A percentile compares a stretch with the other conserved stretches of the same genome.
These are phyloP conservation scores for Cyberlindnera maritima DNA, from an alignment of 805 yeast genomes.

Conservation along the genomic window DNA sequence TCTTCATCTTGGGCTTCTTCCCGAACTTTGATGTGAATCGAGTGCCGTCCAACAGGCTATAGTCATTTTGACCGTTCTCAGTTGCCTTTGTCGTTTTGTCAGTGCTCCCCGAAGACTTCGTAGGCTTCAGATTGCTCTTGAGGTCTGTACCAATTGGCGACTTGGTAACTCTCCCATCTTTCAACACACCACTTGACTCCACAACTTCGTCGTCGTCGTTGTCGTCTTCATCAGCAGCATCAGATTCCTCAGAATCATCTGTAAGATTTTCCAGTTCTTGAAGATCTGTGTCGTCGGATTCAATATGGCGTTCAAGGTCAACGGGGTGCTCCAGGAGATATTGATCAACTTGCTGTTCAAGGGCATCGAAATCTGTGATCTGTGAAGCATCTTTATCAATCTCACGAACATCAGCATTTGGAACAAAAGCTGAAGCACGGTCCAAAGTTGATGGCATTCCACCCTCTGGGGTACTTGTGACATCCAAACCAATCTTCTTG, in stretches of 20 bases:
- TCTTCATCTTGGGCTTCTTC: not conserved
- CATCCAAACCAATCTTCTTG: conserved; percentile 13
- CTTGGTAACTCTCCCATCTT: conserved; percentile 3
- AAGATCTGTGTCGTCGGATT: not conserved
- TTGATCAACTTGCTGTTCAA: conserved; percentile 4
- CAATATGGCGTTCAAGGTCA: conserved; percentile 2
- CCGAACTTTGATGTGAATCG: conserved; percentile 1
- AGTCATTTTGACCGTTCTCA: not conserved
- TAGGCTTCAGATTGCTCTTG: not conserved
- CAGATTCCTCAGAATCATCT: not conserved
- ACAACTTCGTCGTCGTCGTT: not conserved
- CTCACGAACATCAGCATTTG: not conserved
- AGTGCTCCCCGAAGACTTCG: not conserved
- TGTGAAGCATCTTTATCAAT: not conserved
- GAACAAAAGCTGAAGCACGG: not conserved
- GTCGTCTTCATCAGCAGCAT: too few relatives aligned
- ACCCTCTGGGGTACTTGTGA: conserved; percentile 2
- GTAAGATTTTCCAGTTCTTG: too few relatives aligned
- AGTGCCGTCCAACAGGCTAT: not conserved
- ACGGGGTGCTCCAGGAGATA: conserved; percentile 8
- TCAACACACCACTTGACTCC: conserved; percentile 4
- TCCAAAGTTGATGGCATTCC: not conserved
- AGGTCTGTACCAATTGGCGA: not conserved
- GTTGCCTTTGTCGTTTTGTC: not conserved
- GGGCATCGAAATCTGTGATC: conserved; percentile 6